Evolutionary conservation across 2,329 filamentous ascomycete genomes (phyloP).

Genomic region (Penicillium verrucosum): DNA sequence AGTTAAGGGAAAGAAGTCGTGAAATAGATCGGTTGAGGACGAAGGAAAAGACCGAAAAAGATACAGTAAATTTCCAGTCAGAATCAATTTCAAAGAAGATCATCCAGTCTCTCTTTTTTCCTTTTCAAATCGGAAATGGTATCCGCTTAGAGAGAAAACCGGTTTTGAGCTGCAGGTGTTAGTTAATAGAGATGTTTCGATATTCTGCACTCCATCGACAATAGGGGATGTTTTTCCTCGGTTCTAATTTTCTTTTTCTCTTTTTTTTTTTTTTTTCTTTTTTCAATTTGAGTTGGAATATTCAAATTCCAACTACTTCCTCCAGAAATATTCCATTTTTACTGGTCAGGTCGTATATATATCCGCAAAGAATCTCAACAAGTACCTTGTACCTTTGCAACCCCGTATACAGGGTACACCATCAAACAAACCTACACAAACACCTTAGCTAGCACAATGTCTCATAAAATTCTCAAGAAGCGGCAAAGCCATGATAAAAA

Average conservation of each 20-base stretch:
- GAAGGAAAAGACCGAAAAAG: neutral
- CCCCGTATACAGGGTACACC: neutral
- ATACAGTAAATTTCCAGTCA: no score
- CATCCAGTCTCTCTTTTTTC: no score
- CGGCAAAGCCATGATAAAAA: neutral
- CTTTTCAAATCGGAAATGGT: neutral
- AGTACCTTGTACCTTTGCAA: neutral
- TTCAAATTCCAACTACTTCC: neutral
- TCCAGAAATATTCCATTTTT: neutral
- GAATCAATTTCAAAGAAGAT: no score
- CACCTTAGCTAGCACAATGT: neutral
- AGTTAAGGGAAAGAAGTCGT: neutral
- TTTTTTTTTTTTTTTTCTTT: neutral
- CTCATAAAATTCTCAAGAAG: neutral
- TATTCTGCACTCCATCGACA: neutral
- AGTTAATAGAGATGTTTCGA: neutral
- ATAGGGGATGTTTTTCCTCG: neutral
- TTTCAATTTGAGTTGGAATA: neutral
- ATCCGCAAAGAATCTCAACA: neutral
- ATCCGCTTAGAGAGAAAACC: neutral
- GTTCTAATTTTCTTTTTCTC: neutral
- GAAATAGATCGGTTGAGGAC: neutral
- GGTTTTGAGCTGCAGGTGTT: neutral
- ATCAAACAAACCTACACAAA: constrained; percentile 5
- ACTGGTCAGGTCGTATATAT: neutral